Percentiles rank a stretch among this genome's conserved stretches.
phyloP scores from a whole-genome alignment of 1,284 basidiomycete species.

The Ustilago bromivora region DNA sequence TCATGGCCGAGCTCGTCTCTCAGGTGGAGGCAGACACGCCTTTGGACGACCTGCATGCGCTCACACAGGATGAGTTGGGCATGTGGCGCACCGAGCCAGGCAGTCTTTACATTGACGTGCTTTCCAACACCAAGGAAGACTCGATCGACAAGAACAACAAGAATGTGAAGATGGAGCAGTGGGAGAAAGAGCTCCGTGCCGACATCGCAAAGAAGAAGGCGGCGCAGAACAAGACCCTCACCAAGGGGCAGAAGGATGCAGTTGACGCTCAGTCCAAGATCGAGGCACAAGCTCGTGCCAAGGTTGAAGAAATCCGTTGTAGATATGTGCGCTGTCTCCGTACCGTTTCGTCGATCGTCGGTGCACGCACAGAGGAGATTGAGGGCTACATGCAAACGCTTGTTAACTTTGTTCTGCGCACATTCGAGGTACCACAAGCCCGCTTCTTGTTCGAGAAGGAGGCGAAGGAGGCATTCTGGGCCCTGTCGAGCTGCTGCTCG shows the following conservation, averaged over 20 bases:
- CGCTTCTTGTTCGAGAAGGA: constrained; percentile 42
- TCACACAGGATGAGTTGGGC: constrained; percentile 60
- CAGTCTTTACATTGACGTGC: constrained; percentile 62
- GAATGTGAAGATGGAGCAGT: constrained; percentile 63
- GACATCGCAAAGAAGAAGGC: constrained; percentile 68
- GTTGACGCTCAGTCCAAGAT: constrained; percentile 63
- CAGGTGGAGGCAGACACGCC: constrained; percentile 52
- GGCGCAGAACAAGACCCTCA: constrained; percentile 57
- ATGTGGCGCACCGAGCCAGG: constrained; percentile 64
- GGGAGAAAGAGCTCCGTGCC: constrained; percentile 68
- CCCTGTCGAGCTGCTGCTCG: constrained; percentile 56
- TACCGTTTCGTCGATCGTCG: constrained; percentile 50
- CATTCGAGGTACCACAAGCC: constrained; percentile 47
- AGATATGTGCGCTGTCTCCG: constrained; percentile 49
- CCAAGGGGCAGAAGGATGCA: constrained; percentile 62
- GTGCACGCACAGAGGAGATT: constrained; percentile 51
- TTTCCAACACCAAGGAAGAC: constrained; percentile 51
- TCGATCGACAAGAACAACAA: constrained; percentile 52
- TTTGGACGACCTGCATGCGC: constrained; percentile 43
- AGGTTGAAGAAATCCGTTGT: constrained; percentile 50
- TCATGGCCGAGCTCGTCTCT: constrained; percentile 54
- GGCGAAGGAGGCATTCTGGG: constrained; percentile 48
- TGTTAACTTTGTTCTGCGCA: constrained; percentile 40
- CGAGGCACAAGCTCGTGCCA: constrained; percentile 56
- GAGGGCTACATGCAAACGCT: constrained; percentile 56